These are phyloP conservation scores for Sphaerostilbella broomeana DNA, from an alignment of 2,329 filamentous ascomycete genomes.

Conservation along the genomic window DNA sequence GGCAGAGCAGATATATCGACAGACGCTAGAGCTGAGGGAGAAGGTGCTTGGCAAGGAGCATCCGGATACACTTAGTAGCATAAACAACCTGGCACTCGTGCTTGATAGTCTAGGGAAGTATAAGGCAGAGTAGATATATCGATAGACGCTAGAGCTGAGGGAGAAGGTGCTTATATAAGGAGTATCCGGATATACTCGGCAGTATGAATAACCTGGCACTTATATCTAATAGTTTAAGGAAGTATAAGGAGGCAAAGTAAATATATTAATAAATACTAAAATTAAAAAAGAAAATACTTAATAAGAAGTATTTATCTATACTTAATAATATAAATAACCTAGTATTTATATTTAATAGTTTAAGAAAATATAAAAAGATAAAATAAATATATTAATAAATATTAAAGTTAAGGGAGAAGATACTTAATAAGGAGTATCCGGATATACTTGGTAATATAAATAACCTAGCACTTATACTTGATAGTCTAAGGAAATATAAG, in stretches of 20 bases:
- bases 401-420: not conserved
- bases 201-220: slow-evolving; percentile 5
- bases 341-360: not conserved
- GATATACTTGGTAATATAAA: not conserved
- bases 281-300: not conserved
- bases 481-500: too few relatives aligned
- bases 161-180: not conserved
- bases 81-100: not conserved
- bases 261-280: not conserved
- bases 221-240: not conserved
- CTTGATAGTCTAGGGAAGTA: slow-evolving; percentile 1
- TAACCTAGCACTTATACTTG: not conserved
- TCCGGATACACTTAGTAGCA: not conserved
- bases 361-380: not conserved
- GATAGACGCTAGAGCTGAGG: not conserved
- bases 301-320: not conserved
- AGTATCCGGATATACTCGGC: not conserved
- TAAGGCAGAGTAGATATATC: slow-evolving; percentile 3
- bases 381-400: not conserved
- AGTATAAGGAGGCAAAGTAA: slow-evolving; percentile 1
- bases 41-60: not conserved
- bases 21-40: slow-evolving; percentile 5
- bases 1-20: slow-evolving; percentile 15
- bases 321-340: not conserved
- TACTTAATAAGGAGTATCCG: not conserved